Conservation (phyloP, 2,329 filamentous ascomycete species). For the Pestalotiopsis sp. region DNA sequence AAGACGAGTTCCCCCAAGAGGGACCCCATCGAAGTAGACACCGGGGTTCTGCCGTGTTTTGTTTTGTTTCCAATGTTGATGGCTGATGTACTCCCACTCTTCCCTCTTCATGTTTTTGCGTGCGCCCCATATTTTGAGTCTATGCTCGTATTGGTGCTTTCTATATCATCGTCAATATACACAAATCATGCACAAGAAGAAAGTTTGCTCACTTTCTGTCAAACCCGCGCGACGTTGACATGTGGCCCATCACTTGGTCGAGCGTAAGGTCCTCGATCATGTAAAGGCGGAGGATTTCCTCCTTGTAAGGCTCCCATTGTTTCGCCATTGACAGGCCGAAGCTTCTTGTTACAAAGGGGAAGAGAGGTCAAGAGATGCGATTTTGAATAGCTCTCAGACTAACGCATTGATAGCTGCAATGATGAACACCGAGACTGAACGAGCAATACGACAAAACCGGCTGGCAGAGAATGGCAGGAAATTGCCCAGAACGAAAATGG, state of each 20-base stretch:
- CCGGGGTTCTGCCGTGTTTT: not conserved
- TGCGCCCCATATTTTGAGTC: not conserved
- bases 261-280: not conserved
- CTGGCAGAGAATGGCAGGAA: not conserved
- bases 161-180: not conserved
- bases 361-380: not conserved
- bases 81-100: not conserved
- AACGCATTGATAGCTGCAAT: not conserved
- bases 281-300: not conserved
- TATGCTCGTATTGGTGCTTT: conserved; percentile 1
- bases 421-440: not conserved
- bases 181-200: not conserved
- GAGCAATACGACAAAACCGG: not conserved
- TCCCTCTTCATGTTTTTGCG: not conserved
- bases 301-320: not conserved
- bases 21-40: not conserved
- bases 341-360: not conserved
- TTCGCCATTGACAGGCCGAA: not conserved
- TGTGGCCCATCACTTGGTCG: not conserved
- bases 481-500: not conserved
- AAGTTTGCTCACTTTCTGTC: not conserved
- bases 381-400: not conserved
- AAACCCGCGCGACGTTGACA: not conserved
- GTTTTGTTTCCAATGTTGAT: not conserved
- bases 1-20: not conserved